phyloP scores from a whole-genome alignment of 352 stramenopile species.

The Phytophthora pluvialis region DNA sequence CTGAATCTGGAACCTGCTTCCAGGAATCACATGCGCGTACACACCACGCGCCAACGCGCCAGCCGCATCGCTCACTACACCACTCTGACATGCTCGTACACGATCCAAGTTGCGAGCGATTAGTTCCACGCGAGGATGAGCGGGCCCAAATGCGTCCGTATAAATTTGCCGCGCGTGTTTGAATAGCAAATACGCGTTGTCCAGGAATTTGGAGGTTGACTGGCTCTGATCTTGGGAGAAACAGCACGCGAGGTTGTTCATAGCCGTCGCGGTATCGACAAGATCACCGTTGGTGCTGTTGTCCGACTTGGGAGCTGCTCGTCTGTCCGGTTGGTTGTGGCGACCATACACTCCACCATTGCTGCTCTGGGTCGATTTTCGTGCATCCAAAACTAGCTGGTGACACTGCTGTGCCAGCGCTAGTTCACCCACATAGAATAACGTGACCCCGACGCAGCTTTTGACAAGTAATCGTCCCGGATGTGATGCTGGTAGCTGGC shows the following conservation, averaged over 20 bases:
- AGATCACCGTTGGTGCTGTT: slow-evolving; percentile 11
- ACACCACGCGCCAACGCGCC: slow-evolving; percentile 55
- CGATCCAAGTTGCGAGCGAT: slow-evolving; percentile 58
- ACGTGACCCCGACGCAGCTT: slow-evolving; percentile 58
- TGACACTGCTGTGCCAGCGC: slow-evolving; percentile 59
- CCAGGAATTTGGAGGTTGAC: slow-evolving; percentile 35
- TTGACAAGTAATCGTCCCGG: slow-evolving; percentile 45
- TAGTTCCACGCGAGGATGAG: slow-evolving; percentile 52
- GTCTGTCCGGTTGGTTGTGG: slow-evolving; percentile 5
- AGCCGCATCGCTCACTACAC: slow-evolving; percentile 50
- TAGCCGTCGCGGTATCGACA: slow-evolving; percentile 68
- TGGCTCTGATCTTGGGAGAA: slow-evolving; percentile 58
- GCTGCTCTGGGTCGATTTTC: slow-evolving; percentile 38
- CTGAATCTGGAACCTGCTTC: slow-evolving; percentile 69
- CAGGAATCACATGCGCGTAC: slow-evolving; percentile 69
- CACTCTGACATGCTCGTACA: slow-evolving; percentile 45
- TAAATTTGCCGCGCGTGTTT: slow-evolving; percentile 60
- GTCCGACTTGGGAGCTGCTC: slow-evolving; percentile 10
- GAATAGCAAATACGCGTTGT: slow-evolving; percentile 66
- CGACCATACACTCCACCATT: not conserved
- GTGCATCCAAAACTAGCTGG: slow-evolving; percentile 52
- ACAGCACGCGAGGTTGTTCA: slow-evolving; percentile 83
- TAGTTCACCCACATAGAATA: slow-evolving; percentile 66
- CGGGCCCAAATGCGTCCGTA: slow-evolving; percentile 44
- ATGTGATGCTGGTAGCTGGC: slow-evolving; percentile 43